phyloP scores from a whole-genome alignment of 2,329 filamentous ascomycete genomes.

The Aureobasidium lini region DNA sequence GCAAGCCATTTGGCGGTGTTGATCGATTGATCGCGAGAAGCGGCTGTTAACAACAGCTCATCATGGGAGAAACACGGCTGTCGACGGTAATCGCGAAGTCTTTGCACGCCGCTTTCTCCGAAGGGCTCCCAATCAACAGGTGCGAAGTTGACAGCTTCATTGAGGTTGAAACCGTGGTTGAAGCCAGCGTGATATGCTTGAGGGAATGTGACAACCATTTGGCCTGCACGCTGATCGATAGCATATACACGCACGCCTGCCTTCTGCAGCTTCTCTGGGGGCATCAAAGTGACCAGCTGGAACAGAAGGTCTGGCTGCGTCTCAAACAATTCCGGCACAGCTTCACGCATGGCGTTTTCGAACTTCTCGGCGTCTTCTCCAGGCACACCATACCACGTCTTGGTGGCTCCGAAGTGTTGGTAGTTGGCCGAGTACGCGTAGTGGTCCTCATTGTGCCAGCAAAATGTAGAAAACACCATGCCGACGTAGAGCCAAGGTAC shows the following conservation, averaged over 20 bases:
- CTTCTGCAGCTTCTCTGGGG: constrained; percentile 85
- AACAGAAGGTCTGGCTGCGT: constrained; percentile 94
- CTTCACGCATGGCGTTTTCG: constrained; percentile 87
- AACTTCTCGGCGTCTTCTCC: constrained; percentile 91
- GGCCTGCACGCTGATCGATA: constrained; percentile 89
- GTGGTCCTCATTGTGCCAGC: constrained; percentile 98
- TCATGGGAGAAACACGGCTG: constrained; percentile 98
- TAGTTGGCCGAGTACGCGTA: constrained; percentile 98
- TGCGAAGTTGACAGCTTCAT: constrained; percentile 97
- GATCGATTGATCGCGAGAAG: constrained; percentile 69
- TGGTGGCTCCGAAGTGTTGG: constrained; percentile 95
- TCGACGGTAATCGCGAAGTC: constrained; percentile 77
- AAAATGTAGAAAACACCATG: constrained; percentile 99
- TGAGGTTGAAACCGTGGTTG: constrained; percentile 97
- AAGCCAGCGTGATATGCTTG: constrained; percentile 97
- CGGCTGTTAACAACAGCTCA: constrained; percentile 85
- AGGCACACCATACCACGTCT: constrained; percentile 98
- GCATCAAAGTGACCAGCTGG: constrained; percentile 91
- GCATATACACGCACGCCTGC: constrained; percentile 90
- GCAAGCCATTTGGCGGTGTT: constrained; percentile 92
- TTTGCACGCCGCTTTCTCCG: constrained; percentile 76
- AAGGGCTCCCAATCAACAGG: constrained; percentile 92
- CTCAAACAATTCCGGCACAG: constrained; percentile 93
- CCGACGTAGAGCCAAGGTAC: constrained; percentile 98
- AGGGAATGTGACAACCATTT: constrained; percentile 94